phyloP scores from a whole-genome alignment of 192 early-diverging fungal species.

The Backusella tuberculispora region DNA sequence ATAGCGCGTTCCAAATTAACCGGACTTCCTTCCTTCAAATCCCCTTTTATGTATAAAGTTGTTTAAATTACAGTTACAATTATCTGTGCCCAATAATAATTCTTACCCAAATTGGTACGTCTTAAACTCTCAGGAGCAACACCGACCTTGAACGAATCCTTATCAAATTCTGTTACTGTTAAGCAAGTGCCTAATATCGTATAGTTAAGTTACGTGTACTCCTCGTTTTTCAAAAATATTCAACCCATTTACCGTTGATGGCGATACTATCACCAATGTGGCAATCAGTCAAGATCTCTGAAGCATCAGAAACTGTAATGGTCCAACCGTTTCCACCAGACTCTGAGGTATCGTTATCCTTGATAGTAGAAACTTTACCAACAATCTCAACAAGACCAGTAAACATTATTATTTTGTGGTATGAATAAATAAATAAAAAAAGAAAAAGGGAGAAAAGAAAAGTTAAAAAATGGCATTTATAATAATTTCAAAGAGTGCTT shows the following conservation, averaged over 20 bases:
- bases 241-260: constrained; percentile 71
- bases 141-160: constrained; percentile 85
- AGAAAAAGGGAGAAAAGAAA: not conserved
- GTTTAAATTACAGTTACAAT: not conserved
- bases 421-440: not conserved
- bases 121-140: constrained; percentile 92
- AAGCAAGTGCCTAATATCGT: constrained; percentile 78
- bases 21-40: constrained; percentile 71
- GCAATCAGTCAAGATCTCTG: constrained; percentile 77
- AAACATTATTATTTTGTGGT: constrained; percentile 69
- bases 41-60: constrained; percentile 48
- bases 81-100: not conserved
- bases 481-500: not conserved
- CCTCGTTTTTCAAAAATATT: not conserved
- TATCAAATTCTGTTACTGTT: constrained; percentile 93
- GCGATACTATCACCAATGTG: constrained; percentile 94
- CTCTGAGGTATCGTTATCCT: constrained; percentile 69
- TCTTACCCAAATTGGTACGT: constrained; percentile 87
- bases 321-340: constrained; percentile 89
- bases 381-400: constrained; percentile 97
- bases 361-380: constrained; percentile 73
- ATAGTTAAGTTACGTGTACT: not conserved
- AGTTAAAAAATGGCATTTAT: not conserved
- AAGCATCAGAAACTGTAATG: constrained; percentile 75
- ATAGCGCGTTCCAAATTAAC: constrained; percentile 97